Evolutionary conservation across 352 stramenopile genomes (phyloP), one percentile per base, ranked within the genome.

Genomic region (Phytophthora capsici): DNA sequence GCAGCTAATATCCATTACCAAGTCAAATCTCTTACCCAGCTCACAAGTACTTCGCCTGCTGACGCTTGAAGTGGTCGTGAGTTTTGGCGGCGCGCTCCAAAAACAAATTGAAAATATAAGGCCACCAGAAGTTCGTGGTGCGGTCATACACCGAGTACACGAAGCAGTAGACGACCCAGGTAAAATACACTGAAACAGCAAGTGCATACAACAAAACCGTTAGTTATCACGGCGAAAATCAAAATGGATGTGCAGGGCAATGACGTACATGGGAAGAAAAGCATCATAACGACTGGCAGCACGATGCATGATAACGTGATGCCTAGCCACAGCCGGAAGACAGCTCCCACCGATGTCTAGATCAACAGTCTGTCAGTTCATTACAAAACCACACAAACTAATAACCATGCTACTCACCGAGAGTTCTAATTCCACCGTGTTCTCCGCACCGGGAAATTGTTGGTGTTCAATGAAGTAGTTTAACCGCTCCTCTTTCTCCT

Each of bases 91-190:
- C 77, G 28, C 80, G 80, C 55, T 89, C 76, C 58, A 88, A 58
- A 37, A 93, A 68, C 43, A 93, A 74, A 49, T 93, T 91, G 69
- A 91, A 82, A 68, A 93, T 91, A 71, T 93, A 93, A 6, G 85
- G 82, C 85, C 85, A 93, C 85, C 82, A 91, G 43, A 93, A 91
- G 56, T 88, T 91, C 45, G 82, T 93, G 17, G 85, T 93, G 51
- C 85, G 85, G 59, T 93, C 85, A 66, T 91, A 93, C 22, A 93
- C 73, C 47, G 85, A 93, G 64, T 91, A 88, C 40, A 93, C 70
- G 51, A 91, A 93, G 65, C 85, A 91, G 69, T 93, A 93, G 28
- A 91, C 62, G 41, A 93, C 82, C 85, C 85, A 93, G 12, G 82
- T 46, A 32, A 83, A 90, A 59, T 93, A 93, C 71, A 90, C 84